These are phyloP conservation scores for Uronychia setigera DNA, from an alignment of 73 alveolate species.

Conservation along the genomic window DNA sequence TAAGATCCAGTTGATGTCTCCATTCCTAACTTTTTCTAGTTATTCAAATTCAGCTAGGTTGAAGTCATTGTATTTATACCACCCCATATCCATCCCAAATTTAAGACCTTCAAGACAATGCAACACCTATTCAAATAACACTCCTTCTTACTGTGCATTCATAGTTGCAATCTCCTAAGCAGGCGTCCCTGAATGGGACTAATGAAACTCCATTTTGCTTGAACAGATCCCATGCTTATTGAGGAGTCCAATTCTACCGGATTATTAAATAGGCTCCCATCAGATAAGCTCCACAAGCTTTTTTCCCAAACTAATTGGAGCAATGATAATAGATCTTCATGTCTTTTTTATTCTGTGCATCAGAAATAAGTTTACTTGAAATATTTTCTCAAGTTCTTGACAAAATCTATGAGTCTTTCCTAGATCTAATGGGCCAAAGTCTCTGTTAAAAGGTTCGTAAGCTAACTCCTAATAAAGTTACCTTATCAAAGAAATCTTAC, in stretches of 20 bases:
- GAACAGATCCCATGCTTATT: slow-evolving; percentile 56
- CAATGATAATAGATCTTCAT: slow-evolving; percentile 56
- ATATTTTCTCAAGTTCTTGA: slow-evolving; percentile 53
- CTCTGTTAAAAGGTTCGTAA: slow-evolving; percentile 76
- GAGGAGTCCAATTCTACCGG: slow-evolving; percentile 54
- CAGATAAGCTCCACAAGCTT: slow-evolving; percentile 74
- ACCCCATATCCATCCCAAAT: slow-evolving; percentile 43
- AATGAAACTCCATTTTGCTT: slow-evolving; percentile 50
- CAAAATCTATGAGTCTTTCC: slow-evolving; percentile 71
- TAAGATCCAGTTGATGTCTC: slow-evolving; percentile 72
- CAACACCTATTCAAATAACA: neutral
- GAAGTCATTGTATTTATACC: slow-evolving; percentile 52
- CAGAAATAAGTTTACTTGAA: neutral
- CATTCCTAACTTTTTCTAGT: slow-evolving; percentile 56
- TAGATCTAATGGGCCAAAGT: slow-evolving; percentile 80
- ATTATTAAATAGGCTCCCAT: slow-evolving; percentile 76
- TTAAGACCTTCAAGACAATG: slow-evolving; percentile 48
- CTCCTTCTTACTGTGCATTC: slow-evolving; percentile 48
- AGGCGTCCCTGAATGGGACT: slow-evolving; percentile 76
- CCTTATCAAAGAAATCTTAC: slow-evolving; percentile 6
- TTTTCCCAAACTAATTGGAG: slow-evolving; percentile 54
- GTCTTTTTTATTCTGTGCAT: slow-evolving; percentile 45
- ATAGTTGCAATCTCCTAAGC: slow-evolving; percentile 50
- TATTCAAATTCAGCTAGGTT: slow-evolving; percentile 53
- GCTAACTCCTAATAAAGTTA: slow-evolving; percentile 22